Conservation (phyloP, 2,329 filamentous ascomycete genomes). For the Fusarium clavum region DNA sequence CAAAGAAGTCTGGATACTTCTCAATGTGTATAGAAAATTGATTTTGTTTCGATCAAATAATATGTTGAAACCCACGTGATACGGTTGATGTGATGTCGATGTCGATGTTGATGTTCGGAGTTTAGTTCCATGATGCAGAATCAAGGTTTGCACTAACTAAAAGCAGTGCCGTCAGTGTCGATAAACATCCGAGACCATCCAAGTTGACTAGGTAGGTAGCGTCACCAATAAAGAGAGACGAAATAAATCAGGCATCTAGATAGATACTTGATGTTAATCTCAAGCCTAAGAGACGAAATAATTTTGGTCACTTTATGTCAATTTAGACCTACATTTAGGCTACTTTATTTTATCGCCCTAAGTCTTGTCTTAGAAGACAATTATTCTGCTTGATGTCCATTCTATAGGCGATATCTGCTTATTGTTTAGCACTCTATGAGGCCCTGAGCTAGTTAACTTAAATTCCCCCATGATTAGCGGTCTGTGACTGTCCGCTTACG, state of each 20-base stretch:
- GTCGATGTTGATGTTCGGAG: background rate
- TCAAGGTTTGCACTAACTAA: conserved; percentile 2
- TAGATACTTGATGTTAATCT: background rate
- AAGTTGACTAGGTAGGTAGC: background rate
- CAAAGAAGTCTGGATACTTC: background rate
- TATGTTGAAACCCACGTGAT: background rate
- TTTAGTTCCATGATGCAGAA: background rate
- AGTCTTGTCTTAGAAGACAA: background rate
- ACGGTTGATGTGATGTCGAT: background rate
- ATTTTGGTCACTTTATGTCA: background rate
- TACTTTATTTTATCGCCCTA: background rate
- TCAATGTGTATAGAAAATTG: background rate
- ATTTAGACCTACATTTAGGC: background rate
- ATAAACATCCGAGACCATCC: background rate
- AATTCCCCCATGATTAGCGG: background rate
- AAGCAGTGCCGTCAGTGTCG: background rate
- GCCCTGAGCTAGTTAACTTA: background rate
- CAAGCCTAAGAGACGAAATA: background rate
- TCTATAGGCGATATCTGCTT: background rate
- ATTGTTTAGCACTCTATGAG: background rate
- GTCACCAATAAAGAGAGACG: background rate
- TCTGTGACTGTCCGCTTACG: background rate
- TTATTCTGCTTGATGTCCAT: no score
- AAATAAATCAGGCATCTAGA: background rate
- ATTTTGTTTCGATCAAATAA: background rate